Base-by-base conservation (phyloP, 208 protist species). In the Plasmodiophora brassicae region DNA sequence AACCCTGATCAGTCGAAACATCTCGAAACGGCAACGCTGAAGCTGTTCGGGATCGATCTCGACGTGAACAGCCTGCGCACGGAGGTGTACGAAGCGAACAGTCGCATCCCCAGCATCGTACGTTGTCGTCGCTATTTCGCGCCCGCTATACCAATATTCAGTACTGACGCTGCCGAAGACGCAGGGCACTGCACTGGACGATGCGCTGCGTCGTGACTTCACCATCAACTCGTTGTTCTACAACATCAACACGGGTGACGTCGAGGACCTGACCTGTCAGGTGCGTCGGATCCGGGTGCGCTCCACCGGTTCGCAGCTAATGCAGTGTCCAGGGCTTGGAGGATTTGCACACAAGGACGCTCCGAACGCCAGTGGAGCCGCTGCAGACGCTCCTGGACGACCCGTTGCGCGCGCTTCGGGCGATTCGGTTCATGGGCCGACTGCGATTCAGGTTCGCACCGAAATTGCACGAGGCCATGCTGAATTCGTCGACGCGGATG, bases 161-260 rank as follows among this genome's bases (percentile, higher is more conserved):
- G 14, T 57, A 32, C 36, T 39, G 45, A 72, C 87, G 32, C 90
- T 72, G 45, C 0, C 20, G 46, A 41, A 46, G 32, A 36, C 8
- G 45, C 20, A 93, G 35, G 95, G 95, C 43, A 95, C 94, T 39
- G 84, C 94, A 28, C 0, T 71, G 22, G 94, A 98, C 87, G 98
- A 99, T 91, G 96, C 97, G 0, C 84, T 94, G 38, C 90, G 98
- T 25, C 93, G 98, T 38, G 98, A 99, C 92, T 97, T 99, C 87
- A 99, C 97, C n/a, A 96, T 99, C 45, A 99, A 99, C 92, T 90
- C 96, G 25, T 93, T 99, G 1, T 99, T 98, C 89, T 99, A 98
- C 88, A 99, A 99, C 90, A 92, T 99, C n/a, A 94, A 98, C 90
- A 96, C 91, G 8, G 91, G 91, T 35, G 88, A 71, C 36, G 93